A percentile compares a stretch with the other conserved stretches of the same genome.
phyloP scores from a whole-genome alignment of 108 stramenopile species.

The Conticribra weissflogii region DNA sequence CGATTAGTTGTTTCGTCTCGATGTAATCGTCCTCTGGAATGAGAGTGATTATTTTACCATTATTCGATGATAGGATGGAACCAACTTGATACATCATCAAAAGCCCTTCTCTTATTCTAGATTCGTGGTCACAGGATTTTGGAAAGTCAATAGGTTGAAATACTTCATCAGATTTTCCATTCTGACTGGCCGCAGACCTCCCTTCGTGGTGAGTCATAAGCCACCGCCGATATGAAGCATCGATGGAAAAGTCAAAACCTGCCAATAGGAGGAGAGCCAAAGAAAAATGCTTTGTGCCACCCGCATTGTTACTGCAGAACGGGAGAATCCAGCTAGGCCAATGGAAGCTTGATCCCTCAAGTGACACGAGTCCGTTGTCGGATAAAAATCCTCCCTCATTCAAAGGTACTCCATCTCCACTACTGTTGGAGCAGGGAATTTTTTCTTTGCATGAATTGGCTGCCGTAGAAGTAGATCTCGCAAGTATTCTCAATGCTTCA shows the following conservation, averaged over 20 bases:
- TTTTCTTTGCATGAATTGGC: too few relatives aligned
- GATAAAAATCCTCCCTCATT: background rate
- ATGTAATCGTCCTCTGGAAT: background rate
- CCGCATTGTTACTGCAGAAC: background rate
- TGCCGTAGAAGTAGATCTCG: too few relatives aligned
- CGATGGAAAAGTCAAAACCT: slow-evolving; percentile 8
- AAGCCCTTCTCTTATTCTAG: background rate
- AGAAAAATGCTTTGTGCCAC: background rate
- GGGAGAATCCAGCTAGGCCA: slow-evolving; percentile 7
- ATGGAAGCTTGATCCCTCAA: background rate
- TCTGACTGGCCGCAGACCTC: too few relatives aligned
- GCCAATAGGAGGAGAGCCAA: slow-evolving; percentile 3
- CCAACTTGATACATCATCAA: background rate
- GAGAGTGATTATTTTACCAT: background rate
- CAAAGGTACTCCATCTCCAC: background rate
- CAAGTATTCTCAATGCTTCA: too few relatives aligned
- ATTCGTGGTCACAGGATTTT: background rate
- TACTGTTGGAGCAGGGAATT: background rate
- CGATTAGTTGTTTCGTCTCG: background rate
- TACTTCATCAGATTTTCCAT: background rate
- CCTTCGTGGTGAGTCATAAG: background rate
- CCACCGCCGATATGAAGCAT: slow-evolving; percentile 11
- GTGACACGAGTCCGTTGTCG: background rate
- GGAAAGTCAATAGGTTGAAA: background rate
- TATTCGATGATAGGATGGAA: background rate